Conservation (phyloP, 306 rosid species). For the Hippophae rhamnoides region DNA sequence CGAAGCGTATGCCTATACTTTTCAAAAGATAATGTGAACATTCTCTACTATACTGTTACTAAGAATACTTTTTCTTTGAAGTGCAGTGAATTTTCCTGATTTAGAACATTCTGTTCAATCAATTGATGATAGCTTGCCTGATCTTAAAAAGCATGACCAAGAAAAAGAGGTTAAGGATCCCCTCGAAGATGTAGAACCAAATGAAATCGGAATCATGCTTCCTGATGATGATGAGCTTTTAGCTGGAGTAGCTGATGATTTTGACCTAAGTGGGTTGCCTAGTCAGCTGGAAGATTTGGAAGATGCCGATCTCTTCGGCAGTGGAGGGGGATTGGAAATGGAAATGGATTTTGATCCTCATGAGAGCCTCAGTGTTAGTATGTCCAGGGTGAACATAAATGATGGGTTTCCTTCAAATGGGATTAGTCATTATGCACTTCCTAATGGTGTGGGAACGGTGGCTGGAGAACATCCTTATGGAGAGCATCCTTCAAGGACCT, state of each 20-base stretch:
- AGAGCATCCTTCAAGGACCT: slow-evolving; percentile 93
- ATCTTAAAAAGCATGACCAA: slow-evolving; percentile 28
- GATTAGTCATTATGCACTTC: slow-evolving; percentile 44
- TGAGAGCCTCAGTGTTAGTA: slow-evolving; percentile 42
- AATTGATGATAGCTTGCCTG: slow-evolving; percentile 40
- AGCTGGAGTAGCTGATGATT: slow-evolving; percentile 79
- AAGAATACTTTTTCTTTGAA: slow-evolving; percentile 6
- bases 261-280: slow-evolving; percentile 76
- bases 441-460: slow-evolving; percentile 69
- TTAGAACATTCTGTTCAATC: slow-evolving; percentile 35
- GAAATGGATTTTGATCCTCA: slow-evolving; percentile 78
- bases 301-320: slow-evolving; percentile 72
- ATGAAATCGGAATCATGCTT: slow-evolving; percentile 49
- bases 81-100: slow-evolving; percentile 56
- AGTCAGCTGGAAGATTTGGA: slow-evolving; percentile 85
- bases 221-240: slow-evolving; percentile 85
- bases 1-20: slow-evolving; percentile 45
- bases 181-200: slow-evolving; percentile 41
- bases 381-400: slow-evolving; percentile 51
- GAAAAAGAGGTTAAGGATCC: slow-evolving; percentile 40
- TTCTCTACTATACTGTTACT: slow-evolving; percentile 14
- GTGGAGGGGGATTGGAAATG: slow-evolving; percentile 58
- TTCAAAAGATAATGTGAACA: neutral
- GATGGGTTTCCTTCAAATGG: slow-evolving; percentile 53
- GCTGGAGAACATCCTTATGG: slow-evolving; percentile 97